phyloP scores from a whole-genome alignment of 148 eudicot species.

The Cornus kousa region DNA sequence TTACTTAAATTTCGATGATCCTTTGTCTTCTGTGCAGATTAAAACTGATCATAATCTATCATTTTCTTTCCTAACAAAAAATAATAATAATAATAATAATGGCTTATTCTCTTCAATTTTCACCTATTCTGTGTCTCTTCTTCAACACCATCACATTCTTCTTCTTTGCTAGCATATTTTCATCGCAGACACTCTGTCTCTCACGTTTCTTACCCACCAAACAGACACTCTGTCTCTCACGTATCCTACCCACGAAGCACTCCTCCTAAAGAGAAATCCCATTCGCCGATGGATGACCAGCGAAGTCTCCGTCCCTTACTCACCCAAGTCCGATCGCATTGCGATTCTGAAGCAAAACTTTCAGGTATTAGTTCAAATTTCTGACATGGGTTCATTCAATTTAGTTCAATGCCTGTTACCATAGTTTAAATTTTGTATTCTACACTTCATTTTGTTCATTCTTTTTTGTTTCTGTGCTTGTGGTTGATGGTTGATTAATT shows the following conservation, averaged over 20 bases:
- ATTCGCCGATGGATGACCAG: conserved; percentile 26
- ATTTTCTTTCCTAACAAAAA: too few species aligned
- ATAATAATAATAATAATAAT: conserved; percentile 8
- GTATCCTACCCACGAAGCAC: not conserved
- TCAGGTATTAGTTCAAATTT: conserved; percentile 39
- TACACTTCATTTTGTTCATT: not conserved
- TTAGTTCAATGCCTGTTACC: not conserved
- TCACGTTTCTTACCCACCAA: conserved; percentile 3
- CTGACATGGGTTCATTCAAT: not conserved
- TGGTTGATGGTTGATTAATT: not conserved
- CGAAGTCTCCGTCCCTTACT: conserved; percentile 38
- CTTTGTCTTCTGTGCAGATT: too few species aligned
- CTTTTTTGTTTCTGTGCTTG: not conserved
- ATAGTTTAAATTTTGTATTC: too few species aligned
- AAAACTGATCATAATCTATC: too few species aligned
- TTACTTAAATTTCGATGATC: too few species aligned
- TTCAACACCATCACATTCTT: conserved; percentile 11
- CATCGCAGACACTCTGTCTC: conserved; percentile 6
- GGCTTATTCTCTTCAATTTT: conserved; percentile 33
- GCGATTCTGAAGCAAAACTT: conserved; percentile 59
- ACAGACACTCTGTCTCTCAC: conserved; percentile 8
- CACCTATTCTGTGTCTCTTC: conserved; percentile 26
- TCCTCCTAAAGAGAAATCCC: conserved; percentile 18
- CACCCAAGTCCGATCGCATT: conserved; percentile 16
- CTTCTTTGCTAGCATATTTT: conserved; percentile 8